A percentile compares a stretch with the other conserved stretches of the same genome.
Evolutionary conservation across 352 stramenopile species (phyloP).

Genomic region (Globisporangium barbulae): DNA sequence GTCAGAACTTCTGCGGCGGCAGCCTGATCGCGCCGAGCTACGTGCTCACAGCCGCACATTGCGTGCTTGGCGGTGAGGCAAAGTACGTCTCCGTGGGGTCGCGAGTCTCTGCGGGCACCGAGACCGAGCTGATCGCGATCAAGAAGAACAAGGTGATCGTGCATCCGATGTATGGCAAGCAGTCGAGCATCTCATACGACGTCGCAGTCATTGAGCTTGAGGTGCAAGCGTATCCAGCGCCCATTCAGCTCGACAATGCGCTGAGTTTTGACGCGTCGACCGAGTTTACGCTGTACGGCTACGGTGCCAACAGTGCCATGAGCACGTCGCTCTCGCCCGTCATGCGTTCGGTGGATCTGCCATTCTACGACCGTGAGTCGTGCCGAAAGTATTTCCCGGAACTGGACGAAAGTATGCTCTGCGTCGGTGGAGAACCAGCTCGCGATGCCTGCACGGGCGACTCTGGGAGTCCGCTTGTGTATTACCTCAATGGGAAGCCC

Average conservation of each 20-base stretch:
- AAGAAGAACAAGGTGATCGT: conserved; percentile 25
- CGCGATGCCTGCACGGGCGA: conserved; percentile 40
- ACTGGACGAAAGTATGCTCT: conserved; percentile 42
- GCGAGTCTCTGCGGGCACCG: conserved; percentile 21
- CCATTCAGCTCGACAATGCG: conserved; percentile 30
- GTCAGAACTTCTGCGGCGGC: conserved; percentile 43
- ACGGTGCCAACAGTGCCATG: conserved; percentile 27
- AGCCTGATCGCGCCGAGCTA: conserved; percentile 40
- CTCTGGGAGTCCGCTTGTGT: conserved; percentile 34
- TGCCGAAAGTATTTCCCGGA: conserved; percentile 27
- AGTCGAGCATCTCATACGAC: conserved; percentile 34
- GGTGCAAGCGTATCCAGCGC: conserved; percentile 25
- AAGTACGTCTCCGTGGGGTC: conserved; percentile 35
- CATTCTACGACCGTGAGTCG: conserved; percentile 23
- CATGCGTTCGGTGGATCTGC: conserved; percentile 29
- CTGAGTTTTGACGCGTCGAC: conserved; percentile 19
- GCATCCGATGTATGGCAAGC: conserved; percentile 30
- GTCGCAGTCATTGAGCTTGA: conserved; percentile 38
- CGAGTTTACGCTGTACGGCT: conserved; percentile 31
- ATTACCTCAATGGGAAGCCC: conserved; percentile 17
- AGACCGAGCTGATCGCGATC: conserved; percentile 33
- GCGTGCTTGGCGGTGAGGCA: conserved; percentile 24
- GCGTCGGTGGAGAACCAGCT: conserved; percentile 29
- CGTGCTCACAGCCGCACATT: conserved; percentile 44
- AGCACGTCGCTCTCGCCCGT: conserved; percentile 21